These are phyloP conservation scores for Coprinopsis marcescibilis DNA, from an alignment of 768 basidiomycete species.

Conservation along the genomic window DNA sequence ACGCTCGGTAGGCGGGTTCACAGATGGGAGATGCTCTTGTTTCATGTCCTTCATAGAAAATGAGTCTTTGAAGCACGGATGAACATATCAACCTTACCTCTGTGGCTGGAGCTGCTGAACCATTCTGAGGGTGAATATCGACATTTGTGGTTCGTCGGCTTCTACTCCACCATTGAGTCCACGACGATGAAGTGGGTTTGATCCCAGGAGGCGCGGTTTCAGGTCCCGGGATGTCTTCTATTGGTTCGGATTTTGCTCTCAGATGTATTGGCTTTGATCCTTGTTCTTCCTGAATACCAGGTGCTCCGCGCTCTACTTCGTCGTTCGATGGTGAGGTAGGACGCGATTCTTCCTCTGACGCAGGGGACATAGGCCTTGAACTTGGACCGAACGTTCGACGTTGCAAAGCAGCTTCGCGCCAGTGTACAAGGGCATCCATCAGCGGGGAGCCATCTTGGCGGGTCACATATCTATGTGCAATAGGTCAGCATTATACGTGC, in stretches of 20 bases:
- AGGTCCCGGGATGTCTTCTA: slow-evolving; percentile 16
- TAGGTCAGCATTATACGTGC: slow-evolving; percentile 1
- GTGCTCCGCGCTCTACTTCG: neutral
- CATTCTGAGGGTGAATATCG: slow-evolving; percentile 9
- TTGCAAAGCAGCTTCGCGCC: slow-evolving; percentile 47
- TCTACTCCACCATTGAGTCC: slow-evolving; percentile 82
- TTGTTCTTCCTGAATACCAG: no score
- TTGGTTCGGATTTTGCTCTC: slow-evolving; percentile 37
- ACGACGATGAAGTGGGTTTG: slow-evolving; percentile 58
- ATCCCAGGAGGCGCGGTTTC: slow-evolving; percentile 14
- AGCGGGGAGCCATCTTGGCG: slow-evolving; percentile 69
- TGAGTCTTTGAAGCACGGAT: no score
- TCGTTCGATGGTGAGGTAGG: slow-evolving; percentile 31
- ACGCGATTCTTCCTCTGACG: slow-evolving; percentile 8
- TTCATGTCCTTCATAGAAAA: no score
- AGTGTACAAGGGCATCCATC: slow-evolving; percentile 65
- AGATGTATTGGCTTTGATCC: slow-evolving; percentile 12
- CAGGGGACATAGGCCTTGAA: neutral
- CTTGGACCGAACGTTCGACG: slow-evolving; percentile 16
- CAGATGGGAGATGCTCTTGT: no score
- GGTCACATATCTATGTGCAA: slow-evolving; percentile 59
- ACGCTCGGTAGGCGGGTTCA: no score
- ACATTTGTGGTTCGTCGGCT: slow-evolving; percentile 35
- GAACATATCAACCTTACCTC: neutral
- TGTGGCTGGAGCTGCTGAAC: slow-evolving; percentile 19